phyloP scores from a whole-genome alignment of 495 filamentous ascomycete genomes.

The Penicillium canariense region DNA sequence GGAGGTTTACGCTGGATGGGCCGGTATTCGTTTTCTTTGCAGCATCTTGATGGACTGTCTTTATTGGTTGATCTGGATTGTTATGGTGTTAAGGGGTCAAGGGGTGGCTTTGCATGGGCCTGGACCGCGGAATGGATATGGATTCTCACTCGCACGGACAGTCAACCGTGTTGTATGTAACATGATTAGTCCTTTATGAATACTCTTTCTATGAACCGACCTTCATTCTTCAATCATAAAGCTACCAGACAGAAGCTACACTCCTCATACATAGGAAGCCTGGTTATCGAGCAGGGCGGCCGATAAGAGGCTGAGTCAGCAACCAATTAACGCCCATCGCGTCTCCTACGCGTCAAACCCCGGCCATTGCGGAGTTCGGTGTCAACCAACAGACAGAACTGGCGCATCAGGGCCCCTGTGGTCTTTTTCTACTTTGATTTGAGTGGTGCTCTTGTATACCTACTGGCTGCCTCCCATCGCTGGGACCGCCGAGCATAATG shows the following conservation, averaged over 20 bases:
- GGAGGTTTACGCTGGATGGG: background rate
- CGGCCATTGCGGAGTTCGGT: constrained; percentile 6
- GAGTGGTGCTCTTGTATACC: background rate
- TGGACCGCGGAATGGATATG: background rate
- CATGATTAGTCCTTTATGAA: constrained; percentile 18
- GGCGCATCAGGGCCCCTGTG: background rate
- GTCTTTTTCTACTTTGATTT: background rate
- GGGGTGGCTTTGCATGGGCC: background rate
- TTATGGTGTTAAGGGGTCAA: background rate
- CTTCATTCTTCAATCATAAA: background rate
- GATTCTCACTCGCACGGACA: constrained; percentile 1
- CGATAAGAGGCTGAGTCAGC: constrained; percentile 22
- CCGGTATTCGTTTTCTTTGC: constrained; percentile 6
- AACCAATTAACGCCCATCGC: constrained; percentile 24
- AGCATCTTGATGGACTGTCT: constrained; percentile 3
- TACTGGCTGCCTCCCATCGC: background rate
- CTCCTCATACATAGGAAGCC: background rate
- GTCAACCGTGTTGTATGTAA: constrained; percentile 14
- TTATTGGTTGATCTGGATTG: background rate
- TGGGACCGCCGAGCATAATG: constrained; percentile 18
- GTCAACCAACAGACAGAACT: background rate
- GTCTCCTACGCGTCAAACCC: constrained; percentile 18
- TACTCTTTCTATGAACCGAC: background rate
- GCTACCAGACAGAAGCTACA: background rate
- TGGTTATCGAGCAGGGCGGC: background rate